Evolutionary conservation across 768 basidiomycete genomes (phyloP), one percentile per base, ranked within the genome.

Genomic region (Calocybe gangraenosa): DNA sequence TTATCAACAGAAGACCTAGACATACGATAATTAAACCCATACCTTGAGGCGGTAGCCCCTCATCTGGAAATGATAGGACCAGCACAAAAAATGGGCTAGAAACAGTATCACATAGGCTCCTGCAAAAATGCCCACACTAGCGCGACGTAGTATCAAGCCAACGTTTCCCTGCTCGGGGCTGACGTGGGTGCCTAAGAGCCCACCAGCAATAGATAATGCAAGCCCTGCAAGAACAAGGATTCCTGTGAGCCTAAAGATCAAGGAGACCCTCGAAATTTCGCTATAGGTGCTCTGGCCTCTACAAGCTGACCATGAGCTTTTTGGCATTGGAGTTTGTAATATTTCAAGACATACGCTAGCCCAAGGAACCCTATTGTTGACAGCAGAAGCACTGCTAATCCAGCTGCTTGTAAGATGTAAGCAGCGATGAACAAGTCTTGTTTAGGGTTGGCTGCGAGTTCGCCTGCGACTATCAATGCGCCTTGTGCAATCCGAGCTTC

Each of bases 401-500:
- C 74, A 14, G 69, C 65, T 39, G 72, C 60, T 49, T 79, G 67
- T 37, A 78, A 59, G 45, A 76, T 73, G 49, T 75, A 76, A 25
- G 77, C 75, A 33, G 80, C 74, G 38, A 72, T 68, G 49, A 74
- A 75, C 28, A 84, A 53, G 38, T 71, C 71, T 30, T 53, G 54
- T 32, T 74, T 71, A 20, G 60, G 52, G 1, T 71, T 65, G 4
- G 46, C 53, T 25, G 67, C 50, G 28, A 69, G 46, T 58, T 84
- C 75, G 20, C 69, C 78, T 18, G 81, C 78, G 38, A 87, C 65
- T 13, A 79, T 63, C 20, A 85, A 60, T 14, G 75, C 74, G 21
- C 76, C 80, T 11, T 75, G 77, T 7, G 80, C 64, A 33, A 84
- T 67, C 33, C 84, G 76, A 36, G 73, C 85, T 86, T 42, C 23